Base-by-base conservation (phyloP, 2,329 filamentous ascomycete genomes). In the Pseudopithomyces chartarum region DNA sequence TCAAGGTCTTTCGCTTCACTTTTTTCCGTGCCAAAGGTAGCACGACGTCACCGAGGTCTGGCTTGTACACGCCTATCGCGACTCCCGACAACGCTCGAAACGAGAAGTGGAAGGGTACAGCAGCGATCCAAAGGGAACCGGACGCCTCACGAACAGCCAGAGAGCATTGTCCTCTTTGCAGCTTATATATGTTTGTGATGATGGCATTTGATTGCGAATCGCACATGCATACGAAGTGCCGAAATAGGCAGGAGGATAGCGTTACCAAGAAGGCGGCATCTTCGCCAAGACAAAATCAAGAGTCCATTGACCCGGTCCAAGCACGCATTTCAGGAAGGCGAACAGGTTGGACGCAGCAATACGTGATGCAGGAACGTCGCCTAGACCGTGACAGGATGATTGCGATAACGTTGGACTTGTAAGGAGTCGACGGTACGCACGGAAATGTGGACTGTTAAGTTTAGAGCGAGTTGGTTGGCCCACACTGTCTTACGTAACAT, bases 181-280 rank as follows among this genome's bases (percentile, higher is more conserved):
- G 60, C 38, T 29, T 29, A 29, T 29, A 29, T 19, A 19, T 40
- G 34, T 55, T 43, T 47, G 29, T 52, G 48, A 43, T 57, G 48
- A 66, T 56, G 55, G 51, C 61, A 63, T 63, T 57, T 63, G 52
- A 54, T 44, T 49, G 62, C 58, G 63, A 67, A 54, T 64, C 59
- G 64, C 56, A 60, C 54, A 52, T 57, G 59, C 61, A 62, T 66
- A 51, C 54, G 60, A 72, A 64, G 64, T 75, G 64, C 72, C 72
- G 47, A 48, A 70, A 73, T 36, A 56, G 70, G 72, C 62, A 75
- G 72, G 71, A 71, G 69, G 64, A 44, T 56, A 60, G 58, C 49
- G 56, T 58, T 54, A 54, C 66, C 48, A 70, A 73, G 68, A 60
- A 62, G 56, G 52, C 60, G 61, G 60, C 60, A 66, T 62, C 52